Percentiles rank a stretch among this genome's conserved stretches.
Conservation (phyloP, 306 rosid genomes). For the Styphnolobium japonicum region DNA sequence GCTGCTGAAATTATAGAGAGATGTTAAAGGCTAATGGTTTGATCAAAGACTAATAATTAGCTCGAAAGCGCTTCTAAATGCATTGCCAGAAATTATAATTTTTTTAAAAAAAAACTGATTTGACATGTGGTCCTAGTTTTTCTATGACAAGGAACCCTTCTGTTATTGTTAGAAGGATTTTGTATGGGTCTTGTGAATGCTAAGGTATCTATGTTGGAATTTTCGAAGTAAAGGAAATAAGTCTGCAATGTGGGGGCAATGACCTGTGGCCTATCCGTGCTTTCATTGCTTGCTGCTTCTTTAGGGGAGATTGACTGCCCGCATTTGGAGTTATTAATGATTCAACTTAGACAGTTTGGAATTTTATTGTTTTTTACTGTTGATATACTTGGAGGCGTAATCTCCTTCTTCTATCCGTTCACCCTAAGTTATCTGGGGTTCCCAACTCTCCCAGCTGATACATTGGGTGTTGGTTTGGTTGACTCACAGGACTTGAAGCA, state of each 20-base stretch:
- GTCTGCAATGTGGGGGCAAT: neutral
- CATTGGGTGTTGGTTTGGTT: neutral
- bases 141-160: neutral
- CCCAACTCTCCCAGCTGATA: neutral
- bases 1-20: neutral
- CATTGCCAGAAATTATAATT: neutral
- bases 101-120: neutral
- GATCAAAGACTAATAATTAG: neutral
- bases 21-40: neutral
- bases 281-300: neutral
- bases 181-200: neutral
- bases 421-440: neutral
- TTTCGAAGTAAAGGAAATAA: neutral
- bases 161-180: neutral
- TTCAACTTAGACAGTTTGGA: neutral
- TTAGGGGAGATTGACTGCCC: neutral
- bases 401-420: neutral
- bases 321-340: neutral
- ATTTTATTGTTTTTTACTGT: neutral
- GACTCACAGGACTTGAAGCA: conserved; percentile 76
- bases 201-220: neutral
- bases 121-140: neutral
- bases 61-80: neutral
- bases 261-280: neutral
- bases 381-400: neutral